Evolutionary conservation across 2,329 filamentous ascomycete genomes (phyloP), one percentile per base, ranked within the genome.

Genomic region (Aspergillus viridinutans): DNA sequence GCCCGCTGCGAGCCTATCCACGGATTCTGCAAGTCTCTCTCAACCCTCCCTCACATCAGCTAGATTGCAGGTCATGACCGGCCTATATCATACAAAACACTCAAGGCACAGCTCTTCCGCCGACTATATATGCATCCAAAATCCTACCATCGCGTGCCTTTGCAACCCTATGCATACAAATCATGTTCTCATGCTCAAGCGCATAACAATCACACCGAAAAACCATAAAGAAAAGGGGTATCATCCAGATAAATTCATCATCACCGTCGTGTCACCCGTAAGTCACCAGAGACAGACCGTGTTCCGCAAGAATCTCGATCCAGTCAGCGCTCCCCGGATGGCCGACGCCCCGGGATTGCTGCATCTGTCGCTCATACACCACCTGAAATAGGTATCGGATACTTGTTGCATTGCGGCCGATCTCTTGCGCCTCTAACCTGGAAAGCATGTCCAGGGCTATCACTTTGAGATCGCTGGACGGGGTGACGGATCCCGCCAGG

Each of bases 271-370:
- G 81, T 62, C 82, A 70, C 26, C 80, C 78, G 70, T 81, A 82
- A 65, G 80, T 81, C 3, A 83, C 79, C 54, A 83, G 72, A 52
- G 75, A 72, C 61, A 81, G 62, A 5, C 77, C 76, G 55, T 74
- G 71, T 55, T 76, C 72, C 48, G 71, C 69, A 67, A 82, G 76
- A 20, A 83, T 63, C 26, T 76, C 72, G 25, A 79, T 64, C 81
- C 82, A 84, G 59, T 81, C 78, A 29, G 83, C 75, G 62, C 77
- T 74, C 57, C 77, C 69, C 50, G 73, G 67, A 60, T 75, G 72
- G 6, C 73, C 72, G 20, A 76, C 72, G 29, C 64, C 64, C 68
- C 71, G 71, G 45, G 76, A 69, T 29, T 73, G 70, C 48, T 73
- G 68, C 48, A 74, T 72, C 63, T 83, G 80, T 61, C 75, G 71